Evolutionary conservation across 164 flowering plant genomes (phyloP).

Genomic region (Paratinospora sagittata): DNA sequence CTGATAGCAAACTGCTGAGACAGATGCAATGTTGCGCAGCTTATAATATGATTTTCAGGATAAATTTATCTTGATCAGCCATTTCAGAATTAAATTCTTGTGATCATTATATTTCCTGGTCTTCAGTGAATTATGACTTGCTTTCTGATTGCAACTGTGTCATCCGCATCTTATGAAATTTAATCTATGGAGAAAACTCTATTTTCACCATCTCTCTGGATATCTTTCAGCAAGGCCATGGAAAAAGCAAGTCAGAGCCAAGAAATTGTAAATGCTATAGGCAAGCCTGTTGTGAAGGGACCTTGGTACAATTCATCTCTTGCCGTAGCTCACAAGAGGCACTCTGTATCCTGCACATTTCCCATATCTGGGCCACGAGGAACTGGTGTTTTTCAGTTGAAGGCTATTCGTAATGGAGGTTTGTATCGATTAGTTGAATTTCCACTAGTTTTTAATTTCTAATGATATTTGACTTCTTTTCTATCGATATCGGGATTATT

Average conservation of each 20-base stretch:
- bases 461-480: background rate
- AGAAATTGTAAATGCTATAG: constrained; percentile 60
- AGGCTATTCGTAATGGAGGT: constrained; percentile 85
- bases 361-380: constrained; percentile 92
- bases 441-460: background rate
- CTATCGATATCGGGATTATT: too few species aligned
- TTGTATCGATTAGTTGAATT: constrained; percentile 4
- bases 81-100: background rate
- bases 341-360: constrained; percentile 87
- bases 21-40: background rate
- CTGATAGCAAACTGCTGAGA: background rate
- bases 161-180: background rate
- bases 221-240: constrained; percentile 66
- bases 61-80: background rate
- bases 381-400: constrained; percentile 65
- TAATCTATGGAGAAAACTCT: background rate
- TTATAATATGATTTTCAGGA: background rate
- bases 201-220: constrained; percentile 5
- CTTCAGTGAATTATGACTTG: background rate
- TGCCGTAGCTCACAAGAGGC: constrained; percentile 80
- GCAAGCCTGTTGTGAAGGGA: constrained; percentile 80
- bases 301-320: constrained; percentile 95
- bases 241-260: constrained; percentile 68
- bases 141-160: background rate
- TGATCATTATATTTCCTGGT: background rate